A percentile compares a stretch with the other conserved stretches of the same genome.
phyloP scores from a whole-genome alignment of 2,329 filamentous ascomycete genomes.

The Talaromyces piceae region DNA sequence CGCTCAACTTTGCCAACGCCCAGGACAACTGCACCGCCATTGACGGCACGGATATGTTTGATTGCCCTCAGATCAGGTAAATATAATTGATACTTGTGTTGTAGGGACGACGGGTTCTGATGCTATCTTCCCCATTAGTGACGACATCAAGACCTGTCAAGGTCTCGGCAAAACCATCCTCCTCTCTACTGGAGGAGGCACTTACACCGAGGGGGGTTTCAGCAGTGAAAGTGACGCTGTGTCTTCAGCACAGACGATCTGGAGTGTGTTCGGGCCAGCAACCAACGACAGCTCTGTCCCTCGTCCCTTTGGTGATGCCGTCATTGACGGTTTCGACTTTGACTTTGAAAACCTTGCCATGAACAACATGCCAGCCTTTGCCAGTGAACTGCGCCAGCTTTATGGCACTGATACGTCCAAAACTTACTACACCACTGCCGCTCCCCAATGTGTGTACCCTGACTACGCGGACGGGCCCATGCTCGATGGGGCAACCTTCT shows the following conservation, averaged over 20 bases:
- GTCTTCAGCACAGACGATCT: conserved; percentile 54
- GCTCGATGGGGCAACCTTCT: conserved; percentile 46
- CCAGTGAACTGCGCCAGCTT: conserved; percentile 46
- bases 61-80: conserved; percentile 59
- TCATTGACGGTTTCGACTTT: conserved; percentile 69
- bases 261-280: conserved; percentile 61
- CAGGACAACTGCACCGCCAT: conserved; percentile 55
- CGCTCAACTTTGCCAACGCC: conserved; percentile 58
- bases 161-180: conserved; percentile 60
- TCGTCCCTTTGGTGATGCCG: conserved; percentile 59
- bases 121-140: conserved; percentile 18
- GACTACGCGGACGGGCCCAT: conserved; percentile 52
- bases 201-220: conserved; percentile 63
- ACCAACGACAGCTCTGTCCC: conserved; percentile 40
- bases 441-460: conserved; percentile 62
- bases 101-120: conserved; percentile 14
- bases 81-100: conserved; percentile 13
- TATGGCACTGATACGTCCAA: conserved; percentile 48
- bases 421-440: conserved; percentile 54
- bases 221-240: conserved; percentile 43
- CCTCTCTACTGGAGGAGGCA: conserved; percentile 65
- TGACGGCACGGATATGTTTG: conserved; percentile 47
- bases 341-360: conserved; percentile 58
- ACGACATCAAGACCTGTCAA: conserved; percentile 54
- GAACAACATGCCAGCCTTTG: conserved; percentile 56